Evolutionary conservation across 2,329 filamentous ascomycete species (phyloP).

Genomic region (Coleophoma cylindrospora): DNA sequence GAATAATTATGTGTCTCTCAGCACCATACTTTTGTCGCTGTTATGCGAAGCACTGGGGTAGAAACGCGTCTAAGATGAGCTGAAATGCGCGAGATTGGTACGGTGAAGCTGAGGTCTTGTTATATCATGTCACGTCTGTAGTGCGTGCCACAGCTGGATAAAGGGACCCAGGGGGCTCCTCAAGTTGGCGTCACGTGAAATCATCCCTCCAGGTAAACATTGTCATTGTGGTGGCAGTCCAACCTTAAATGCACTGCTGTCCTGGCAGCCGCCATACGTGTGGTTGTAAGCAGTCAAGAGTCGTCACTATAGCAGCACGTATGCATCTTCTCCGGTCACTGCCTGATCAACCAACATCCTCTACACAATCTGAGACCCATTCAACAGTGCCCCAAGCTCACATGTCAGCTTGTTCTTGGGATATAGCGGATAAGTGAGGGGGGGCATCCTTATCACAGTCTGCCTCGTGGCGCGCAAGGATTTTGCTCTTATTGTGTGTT

Average conservation of each 20-base stretch:
- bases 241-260: too few relatives aligned
- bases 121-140: too few relatives aligned
- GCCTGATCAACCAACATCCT: not conserved
- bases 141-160: too few relatives aligned
- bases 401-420: not conserved
- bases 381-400: not conserved
- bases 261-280: too few relatives aligned
- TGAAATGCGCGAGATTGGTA: too few relatives aligned
- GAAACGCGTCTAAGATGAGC: too few relatives aligned
- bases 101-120: too few relatives aligned
- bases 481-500: constrained; percentile 14
- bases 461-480: constrained; percentile 16
- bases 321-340: not conserved
- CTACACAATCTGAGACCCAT: not conserved
- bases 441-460: constrained; percentile 10
- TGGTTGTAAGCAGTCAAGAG: not conserved
- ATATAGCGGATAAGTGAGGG: not conserved
- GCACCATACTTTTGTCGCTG: not conserved
- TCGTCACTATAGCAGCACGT: not conserved
- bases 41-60: not conserved
- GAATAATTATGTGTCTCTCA: not conserved
- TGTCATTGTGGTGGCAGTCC: too few relatives aligned
- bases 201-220: too few relatives aligned
- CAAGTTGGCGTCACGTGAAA: too few relatives aligned
- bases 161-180: too few relatives aligned